phyloP scores from a whole-genome alignment of 345 rosid genomes.

The Eucalyptus virginea region DNA sequence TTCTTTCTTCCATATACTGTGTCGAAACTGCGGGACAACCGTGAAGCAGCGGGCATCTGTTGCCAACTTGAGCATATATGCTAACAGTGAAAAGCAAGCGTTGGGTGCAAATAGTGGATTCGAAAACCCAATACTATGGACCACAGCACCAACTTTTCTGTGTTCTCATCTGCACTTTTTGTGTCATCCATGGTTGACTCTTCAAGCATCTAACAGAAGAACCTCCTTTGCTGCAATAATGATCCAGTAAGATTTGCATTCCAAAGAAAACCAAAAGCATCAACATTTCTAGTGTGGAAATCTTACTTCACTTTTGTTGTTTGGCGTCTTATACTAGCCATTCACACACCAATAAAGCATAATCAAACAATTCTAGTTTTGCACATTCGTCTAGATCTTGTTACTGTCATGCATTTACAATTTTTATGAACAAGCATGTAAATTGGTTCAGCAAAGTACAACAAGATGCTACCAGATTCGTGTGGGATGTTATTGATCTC shows the following conservation, averaged over 20 bases:
- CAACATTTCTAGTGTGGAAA: background rate
- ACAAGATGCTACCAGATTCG: background rate
- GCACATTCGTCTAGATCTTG: background rate
- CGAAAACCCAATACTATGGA: background rate
- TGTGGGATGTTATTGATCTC: background rate
- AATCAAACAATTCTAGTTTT: background rate
- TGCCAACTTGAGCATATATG: background rate
- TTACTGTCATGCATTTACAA: background rate
- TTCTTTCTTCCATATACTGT: background rate
- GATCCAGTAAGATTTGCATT: background rate
- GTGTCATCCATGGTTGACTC: background rate
- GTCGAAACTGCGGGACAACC: background rate
- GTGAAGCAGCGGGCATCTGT: background rate
- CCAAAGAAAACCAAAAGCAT: background rate
- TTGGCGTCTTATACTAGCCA: background rate
- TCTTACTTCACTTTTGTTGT: background rate
- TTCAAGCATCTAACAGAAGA: slow-evolving; percentile 28
- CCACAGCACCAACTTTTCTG: background rate
- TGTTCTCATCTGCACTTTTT: background rate
- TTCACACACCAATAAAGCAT: background rate
- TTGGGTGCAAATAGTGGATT: background rate
- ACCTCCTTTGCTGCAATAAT: slow-evolving; percentile 38
- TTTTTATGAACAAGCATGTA: background rate
- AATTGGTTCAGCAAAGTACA: background rate
- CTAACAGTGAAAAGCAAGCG: background rate